A percentile compares a stretch with the other conserved stretches of the same genome.
Conservation (phyloP, 495 filamentous ascomycete genomes). For the Hypoxylon crocopeplum region DNA sequence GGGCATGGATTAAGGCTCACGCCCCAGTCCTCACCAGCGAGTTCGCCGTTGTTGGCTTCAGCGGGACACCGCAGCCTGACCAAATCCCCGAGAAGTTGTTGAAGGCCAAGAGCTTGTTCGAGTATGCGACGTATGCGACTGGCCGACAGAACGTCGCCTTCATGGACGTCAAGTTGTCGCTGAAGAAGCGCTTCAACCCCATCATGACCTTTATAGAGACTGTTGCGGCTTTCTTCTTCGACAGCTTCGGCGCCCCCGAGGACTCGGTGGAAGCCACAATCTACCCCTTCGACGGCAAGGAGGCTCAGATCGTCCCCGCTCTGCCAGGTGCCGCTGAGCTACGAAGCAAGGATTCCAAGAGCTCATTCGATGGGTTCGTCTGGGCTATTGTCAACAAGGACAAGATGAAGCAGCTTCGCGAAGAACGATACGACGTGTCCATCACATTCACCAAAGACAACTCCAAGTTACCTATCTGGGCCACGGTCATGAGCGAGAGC, state of each 20-base stretch:
- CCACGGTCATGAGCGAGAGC: constrained; percentile 94
- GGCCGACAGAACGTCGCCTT: constrained; percentile 94
- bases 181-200: constrained; percentile 92
- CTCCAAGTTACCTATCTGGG: constrained; percentile 87
- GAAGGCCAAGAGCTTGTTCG: constrained; percentile 82
- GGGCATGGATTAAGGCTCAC: constrained; percentile 80
- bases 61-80: constrained; percentile 49
- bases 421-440: constrained; percentile 93
- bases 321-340: constrained; percentile 63
- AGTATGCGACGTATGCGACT: constrained; percentile 90
- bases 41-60: constrained; percentile 89
- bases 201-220: constrained; percentile 72
- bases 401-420: constrained; percentile 84
- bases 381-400: constrained; percentile 97
- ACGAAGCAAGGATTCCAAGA: constrained; percentile 67
- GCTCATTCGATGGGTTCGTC: constrained; percentile 86
- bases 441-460: constrained; percentile 92
- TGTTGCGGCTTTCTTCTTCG: constrained; percentile 77
- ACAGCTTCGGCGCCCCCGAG: constrained; percentile 67
- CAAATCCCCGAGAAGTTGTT: constrained; percentile 65
- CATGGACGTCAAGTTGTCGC: constrained; percentile 79
- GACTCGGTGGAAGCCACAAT: constrained; percentile 76
- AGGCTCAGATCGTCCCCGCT: constrained; percentile 71
- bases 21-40: constrained; percentile 74
- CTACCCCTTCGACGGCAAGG: constrained; percentile 91